Conservation (phyloP, 345 rosid species). For the Aethionema arabicum region DNA sequence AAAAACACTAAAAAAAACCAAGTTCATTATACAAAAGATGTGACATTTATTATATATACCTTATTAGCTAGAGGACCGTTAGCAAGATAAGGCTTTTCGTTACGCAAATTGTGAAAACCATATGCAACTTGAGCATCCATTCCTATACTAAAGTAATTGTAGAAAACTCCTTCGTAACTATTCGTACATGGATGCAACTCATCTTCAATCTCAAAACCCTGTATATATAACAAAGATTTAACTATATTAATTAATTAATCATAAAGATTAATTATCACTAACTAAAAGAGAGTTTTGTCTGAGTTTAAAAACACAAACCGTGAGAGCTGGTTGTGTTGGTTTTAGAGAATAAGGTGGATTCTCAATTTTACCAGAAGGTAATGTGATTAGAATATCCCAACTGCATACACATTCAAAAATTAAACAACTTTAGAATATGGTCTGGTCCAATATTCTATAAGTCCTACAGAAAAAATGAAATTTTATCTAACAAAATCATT, state of each 20-base stretch:
- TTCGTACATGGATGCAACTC: constrained; percentile 51
- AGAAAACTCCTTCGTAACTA: constrained; percentile 81
- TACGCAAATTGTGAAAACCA: constrained; percentile 93
- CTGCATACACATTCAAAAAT: constrained; percentile 41
- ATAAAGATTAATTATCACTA: neutral
- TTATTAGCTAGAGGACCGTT: constrained; percentile 93
- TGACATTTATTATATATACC: constrained; percentile 40
- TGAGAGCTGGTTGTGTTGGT: constrained; percentile 58
- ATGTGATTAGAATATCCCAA: constrained; percentile 70
- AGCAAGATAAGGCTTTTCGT: constrained; percentile 92
- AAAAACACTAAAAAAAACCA: neutral
- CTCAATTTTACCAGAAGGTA: constrained; percentile 63
- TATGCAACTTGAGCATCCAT: constrained; percentile 99
- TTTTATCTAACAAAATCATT: too few relatives aligned
- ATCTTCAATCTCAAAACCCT: constrained; percentile 65
- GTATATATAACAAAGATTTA: too few relatives aligned
- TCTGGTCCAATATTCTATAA: too few relatives aligned
- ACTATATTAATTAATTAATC: too few relatives aligned
- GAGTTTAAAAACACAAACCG: constrained; percentile 40
- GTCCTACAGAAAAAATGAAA: too few relatives aligned
- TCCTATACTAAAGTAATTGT: constrained; percentile 95
- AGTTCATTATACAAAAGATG: neutral
- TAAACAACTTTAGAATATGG: neutral
- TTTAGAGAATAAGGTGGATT: constrained; percentile 80
- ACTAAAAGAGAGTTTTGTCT: constrained; percentile 28